These are phyloP conservation scores for Geotrichum europaeum DNA, from an alignment of 1,139 yeast species.

Conservation along the genomic window DNA sequence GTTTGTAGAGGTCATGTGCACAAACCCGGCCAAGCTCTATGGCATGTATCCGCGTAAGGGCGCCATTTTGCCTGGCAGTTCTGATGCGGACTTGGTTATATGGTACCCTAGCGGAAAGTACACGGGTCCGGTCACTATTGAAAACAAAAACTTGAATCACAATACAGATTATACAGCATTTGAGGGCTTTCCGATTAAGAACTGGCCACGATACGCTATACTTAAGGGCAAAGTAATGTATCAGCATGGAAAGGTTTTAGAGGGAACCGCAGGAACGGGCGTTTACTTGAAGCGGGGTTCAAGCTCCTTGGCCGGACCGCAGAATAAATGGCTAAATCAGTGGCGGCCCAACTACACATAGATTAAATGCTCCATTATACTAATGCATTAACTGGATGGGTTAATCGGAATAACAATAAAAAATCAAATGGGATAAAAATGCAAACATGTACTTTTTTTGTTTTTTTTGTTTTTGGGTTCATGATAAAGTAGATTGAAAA, in stretches of 20 bases:
- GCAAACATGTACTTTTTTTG: neutral
- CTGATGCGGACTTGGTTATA: constrained; percentile 42
- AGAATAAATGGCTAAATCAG: constrained; percentile 11
- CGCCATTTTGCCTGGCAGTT: constrained; percentile 38
- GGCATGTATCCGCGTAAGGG: constrained; percentile 34
- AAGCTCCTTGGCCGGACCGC: constrained; percentile 9
- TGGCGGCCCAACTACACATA: constrained; percentile 12
- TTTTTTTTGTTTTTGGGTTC: neutral
- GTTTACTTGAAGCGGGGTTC: constrained; percentile 8
- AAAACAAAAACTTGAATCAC: constrained; percentile 39
- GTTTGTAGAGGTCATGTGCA: constrained; percentile 41
- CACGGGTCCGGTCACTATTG: constrained; percentile 29
- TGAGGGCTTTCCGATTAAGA: constrained; percentile 40
- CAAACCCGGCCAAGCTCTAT: constrained; percentile 43
- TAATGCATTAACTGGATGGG: neutral
- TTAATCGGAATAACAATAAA: neutral
- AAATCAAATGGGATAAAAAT: neutral
- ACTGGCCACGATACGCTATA: constrained; percentile 45
- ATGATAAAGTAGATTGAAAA: neutral
- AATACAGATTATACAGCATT: constrained; percentile 44
- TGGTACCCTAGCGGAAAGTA: constrained; percentile 41
- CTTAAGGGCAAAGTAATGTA: constrained; percentile 38
- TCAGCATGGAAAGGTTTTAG: constrained; percentile 24
- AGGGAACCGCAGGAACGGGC: constrained; percentile 28
- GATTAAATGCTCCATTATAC: neutral